A percentile compares a stretch with the other conserved stretches of the same genome.
Evolutionary conservation across 1,284 basidiomycete species (phyloP).

Genomic region (Neolentinus lepideus): DNA sequence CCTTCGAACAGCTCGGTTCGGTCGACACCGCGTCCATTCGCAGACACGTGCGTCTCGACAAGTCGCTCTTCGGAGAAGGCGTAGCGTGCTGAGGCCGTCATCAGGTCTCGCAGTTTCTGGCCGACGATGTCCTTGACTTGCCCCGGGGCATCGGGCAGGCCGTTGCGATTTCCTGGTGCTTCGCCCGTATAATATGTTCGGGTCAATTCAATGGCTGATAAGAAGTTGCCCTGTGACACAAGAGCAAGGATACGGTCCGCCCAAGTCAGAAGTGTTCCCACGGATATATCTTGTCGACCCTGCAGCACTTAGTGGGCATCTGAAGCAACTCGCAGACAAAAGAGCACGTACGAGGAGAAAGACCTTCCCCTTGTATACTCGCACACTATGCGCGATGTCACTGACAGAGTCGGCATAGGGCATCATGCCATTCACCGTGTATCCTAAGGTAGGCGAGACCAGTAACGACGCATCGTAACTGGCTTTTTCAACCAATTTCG

Average conservation of each 20-base stretch:
- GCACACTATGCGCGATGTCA: conserved; percentile 67
- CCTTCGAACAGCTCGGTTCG: conserved; percentile 86
- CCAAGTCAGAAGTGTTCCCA: conserved; percentile 91
- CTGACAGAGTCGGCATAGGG: conserved; percentile 42
- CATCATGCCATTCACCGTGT: conserved; percentile 37
- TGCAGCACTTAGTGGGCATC: conserved; percentile 19
- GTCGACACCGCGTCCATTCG: conserved; percentile 88
- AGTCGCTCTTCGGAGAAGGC: conserved; percentile 94
- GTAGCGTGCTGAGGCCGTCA: conserved; percentile 84
- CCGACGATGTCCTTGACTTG: conserved; percentile 66
- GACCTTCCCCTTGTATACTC: conserved; percentile 84
- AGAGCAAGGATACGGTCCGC: conserved; percentile 85
- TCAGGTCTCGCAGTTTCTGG: conserved; percentile 73
- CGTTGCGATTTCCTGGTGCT: conserved; percentile 83
- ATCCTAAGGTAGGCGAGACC: conserved; percentile 43
- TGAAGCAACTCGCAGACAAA: conserved; percentile 4
- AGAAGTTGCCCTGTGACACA: conserved; percentile 84
- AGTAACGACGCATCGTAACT: conserved; percentile 49
- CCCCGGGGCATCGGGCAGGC: conserved; percentile 65
- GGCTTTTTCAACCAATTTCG: conserved; percentile 50
- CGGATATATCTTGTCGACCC: conserved; percentile 66
- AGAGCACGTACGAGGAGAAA: conserved; percentile 71
- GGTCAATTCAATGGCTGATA: conserved; percentile 85
- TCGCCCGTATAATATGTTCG: conserved; percentile 80
- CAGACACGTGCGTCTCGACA: conserved; percentile 81